Evolutionary conservation across 345 rosid genomes (phyloP).

Genomic region (Linum tenue): DNA sequence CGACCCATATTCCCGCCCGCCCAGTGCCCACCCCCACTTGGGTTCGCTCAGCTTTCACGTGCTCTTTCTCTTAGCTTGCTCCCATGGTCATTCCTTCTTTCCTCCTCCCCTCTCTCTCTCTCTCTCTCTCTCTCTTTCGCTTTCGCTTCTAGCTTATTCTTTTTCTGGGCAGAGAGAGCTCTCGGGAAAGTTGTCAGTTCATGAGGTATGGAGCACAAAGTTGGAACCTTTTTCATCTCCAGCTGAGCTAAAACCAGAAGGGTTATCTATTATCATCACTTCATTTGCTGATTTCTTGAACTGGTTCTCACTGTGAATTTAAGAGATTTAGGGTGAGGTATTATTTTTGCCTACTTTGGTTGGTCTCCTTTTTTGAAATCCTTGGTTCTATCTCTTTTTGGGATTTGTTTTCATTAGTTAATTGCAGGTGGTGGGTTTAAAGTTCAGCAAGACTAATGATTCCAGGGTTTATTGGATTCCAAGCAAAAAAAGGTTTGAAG

Average conservation of each 20-base stretch:
- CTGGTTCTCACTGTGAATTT: not conserved
- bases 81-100: too few relatives aligned
- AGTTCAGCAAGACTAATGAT: slow-evolving; percentile 14
- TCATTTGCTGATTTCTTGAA: not conserved
- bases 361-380: too few relatives aligned
- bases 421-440: slow-evolving; percentile 19
- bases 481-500: slow-evolving; percentile 5
- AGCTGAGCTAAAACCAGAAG: not conserved
- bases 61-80: too few relatives aligned
- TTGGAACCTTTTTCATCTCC: not conserved
- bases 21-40: too few relatives aligned
- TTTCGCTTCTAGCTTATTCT: not conserved
- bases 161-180: not conserved
- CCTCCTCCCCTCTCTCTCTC: too few relatives aligned
- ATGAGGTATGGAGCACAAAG: not conserved
- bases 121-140: too few relatives aligned
- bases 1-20: too few relatives aligned
- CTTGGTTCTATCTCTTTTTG: slow-evolving; percentile 2
- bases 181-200: not conserved
- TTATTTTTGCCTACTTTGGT: not conserved
- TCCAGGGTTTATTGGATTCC: slow-evolving; percentile 31
- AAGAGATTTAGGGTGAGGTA: not conserved
- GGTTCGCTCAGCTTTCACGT: too few relatives aligned
- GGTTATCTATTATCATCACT: not conserved
- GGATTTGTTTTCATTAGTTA: slow-evolving; percentile 11